Base-by-base conservation (phyloP, 371 early-diverging fungal species). In the Circinella minor region DNA sequence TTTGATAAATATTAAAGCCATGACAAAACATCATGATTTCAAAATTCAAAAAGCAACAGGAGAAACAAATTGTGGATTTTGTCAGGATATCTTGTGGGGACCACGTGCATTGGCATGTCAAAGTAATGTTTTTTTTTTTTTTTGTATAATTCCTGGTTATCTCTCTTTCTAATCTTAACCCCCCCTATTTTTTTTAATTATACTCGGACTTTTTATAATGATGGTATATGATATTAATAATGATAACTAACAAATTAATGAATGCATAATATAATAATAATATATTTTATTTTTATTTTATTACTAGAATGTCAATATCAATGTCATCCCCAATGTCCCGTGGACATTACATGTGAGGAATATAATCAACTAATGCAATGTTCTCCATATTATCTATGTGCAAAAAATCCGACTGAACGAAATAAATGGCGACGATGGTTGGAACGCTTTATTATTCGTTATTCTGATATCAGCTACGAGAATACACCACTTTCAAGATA, bases 71-170 rank as follows among this genome's bases (percentile, higher is more conserved):
- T 65, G 65, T 37, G 65, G 37, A 37, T 65, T 49, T 48, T 65
- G 65, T 18, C 49, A 65, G 54, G 65, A 65, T 48, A 51, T n/a
- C 20, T 49, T 65, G 37, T 65, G 65, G 65, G 65, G 65, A 6
- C 54, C 65, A 54, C 65, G 65, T 54, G 65, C 65, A 51, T 65
- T 54, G 36, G 65, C 48, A 34, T 65, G 65, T 48, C 54, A 49
- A 34, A 48, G 65, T 65, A 65, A 65, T 13, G 46, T 20, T 6
- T 57, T 27, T 57, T n/a, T 57, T n/a, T 57, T 27, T 57, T 18
- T 34, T 57, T 43, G n/a, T n/a, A 9, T 43, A 9, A 6, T 43
- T 43, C 43, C 43, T 43, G 9, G 9, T 43, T 11, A 9, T 11
- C 1, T 43, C 43, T 43, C 43, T 11, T 11, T 11, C 43, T 43